Evolutionary conservation across 148 eudicot species (phyloP), one percentile per base, ranked within the genome.

Genomic region (Silene conica): DNA sequence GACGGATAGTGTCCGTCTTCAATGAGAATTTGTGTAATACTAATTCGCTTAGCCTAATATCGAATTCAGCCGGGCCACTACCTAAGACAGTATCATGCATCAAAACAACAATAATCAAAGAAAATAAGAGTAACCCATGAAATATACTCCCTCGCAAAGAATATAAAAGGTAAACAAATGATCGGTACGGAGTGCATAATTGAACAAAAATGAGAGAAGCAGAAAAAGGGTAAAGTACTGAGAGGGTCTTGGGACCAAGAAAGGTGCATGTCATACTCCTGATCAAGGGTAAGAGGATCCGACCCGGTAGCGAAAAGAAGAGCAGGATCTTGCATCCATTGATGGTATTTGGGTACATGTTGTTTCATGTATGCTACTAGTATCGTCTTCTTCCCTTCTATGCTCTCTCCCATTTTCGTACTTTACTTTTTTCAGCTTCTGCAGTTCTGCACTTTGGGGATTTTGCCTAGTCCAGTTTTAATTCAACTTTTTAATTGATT

Each of bases 221-320:
- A 61, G 65, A n/a, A 34, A 19, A 25, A 8, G 59, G 46, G 46
- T 14, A 15, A 10, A 48, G 15, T 78, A 93, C 98, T 94, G 61
- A 75, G 73, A 65, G 96, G 88, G 76, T 94, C 97, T 79, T 87
- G 96, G 68, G 87, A 80, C 98, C 98, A 94, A n/a, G 98, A 83
- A 73, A 88, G 85, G 78, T 91, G 98, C 97, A 93, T 93, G 26
- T 87, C 84, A 63, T 86, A 93, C 77, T 93, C 96, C 69, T 91
- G 81, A 1, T 87, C 84, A 38, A 93, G 91, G 21, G 91, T 84
- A 1, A 93, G 92, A 5, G 98, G 95, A 76, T 93, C 98, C 58
- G 98, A 94, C 28, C 90, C 98, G 67, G 98, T 94, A 58, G 89
- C 89, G 50, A 81, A 81, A n/a, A 94, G 89, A 43, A 94, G 89